Percentiles rank a stretch among this genome's conserved stretches.
These are phyloP conservation scores for Phytophthora europaea DNA, from an alignment of 352 stramenopile genomes.

Conservation along the genomic window DNA sequence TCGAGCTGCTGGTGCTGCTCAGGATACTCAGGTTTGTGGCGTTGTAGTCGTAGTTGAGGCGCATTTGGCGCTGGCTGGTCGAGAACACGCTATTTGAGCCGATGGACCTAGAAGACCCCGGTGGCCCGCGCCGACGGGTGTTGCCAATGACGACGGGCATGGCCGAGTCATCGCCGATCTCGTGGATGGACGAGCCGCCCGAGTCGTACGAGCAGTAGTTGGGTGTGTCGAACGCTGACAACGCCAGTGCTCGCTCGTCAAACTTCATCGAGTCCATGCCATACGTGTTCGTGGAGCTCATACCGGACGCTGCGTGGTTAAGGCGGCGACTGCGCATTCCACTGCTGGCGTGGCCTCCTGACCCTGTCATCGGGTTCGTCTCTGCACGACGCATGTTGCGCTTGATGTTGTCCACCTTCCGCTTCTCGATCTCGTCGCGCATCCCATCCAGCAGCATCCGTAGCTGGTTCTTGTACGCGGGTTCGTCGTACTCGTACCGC, in stretches of 20 bases:
- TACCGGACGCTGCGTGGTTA: slow-evolving; percentile 38
- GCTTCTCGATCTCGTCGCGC: slow-evolving; percentile 87
- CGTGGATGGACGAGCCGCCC: slow-evolving; percentile 37
- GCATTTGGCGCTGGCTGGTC: slow-evolving; percentile 37
- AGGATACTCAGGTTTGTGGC: slow-evolving; percentile 46
- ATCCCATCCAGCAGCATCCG: slow-evolving; percentile 79
- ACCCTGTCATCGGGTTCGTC: slow-evolving; percentile 40
- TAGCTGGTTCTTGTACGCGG: slow-evolving; percentile 74
- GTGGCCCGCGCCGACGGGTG: slow-evolving; percentile 29
- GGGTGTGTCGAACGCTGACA: slow-evolving; percentile 42
- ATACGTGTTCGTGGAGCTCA: slow-evolving; percentile 40
- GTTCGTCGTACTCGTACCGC: slow-evolving; percentile 75
- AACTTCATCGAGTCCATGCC: slow-evolving; percentile 57
- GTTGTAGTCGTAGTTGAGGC: slow-evolving; percentile 48
- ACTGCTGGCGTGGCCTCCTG: slow-evolving; percentile 15
- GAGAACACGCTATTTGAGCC: slow-evolving; percentile 36
- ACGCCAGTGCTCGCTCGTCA: slow-evolving; percentile 47
- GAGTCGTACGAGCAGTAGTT: slow-evolving; percentile 48
- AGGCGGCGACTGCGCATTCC: slow-evolving; percentile 30
- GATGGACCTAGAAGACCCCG: slow-evolving; percentile 40
- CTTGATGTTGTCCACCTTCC: slow-evolving; percentile 69
- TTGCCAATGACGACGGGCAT: slow-evolving; percentile 40
- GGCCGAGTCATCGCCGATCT: slow-evolving; percentile 27
- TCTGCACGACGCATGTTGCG: slow-evolving; percentile 61
- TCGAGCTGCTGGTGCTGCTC: slow-evolving; percentile 57